phyloP scores from a whole-genome alignment of 371 early-diverging fungal species.

The Mortierella sp. region DNA sequence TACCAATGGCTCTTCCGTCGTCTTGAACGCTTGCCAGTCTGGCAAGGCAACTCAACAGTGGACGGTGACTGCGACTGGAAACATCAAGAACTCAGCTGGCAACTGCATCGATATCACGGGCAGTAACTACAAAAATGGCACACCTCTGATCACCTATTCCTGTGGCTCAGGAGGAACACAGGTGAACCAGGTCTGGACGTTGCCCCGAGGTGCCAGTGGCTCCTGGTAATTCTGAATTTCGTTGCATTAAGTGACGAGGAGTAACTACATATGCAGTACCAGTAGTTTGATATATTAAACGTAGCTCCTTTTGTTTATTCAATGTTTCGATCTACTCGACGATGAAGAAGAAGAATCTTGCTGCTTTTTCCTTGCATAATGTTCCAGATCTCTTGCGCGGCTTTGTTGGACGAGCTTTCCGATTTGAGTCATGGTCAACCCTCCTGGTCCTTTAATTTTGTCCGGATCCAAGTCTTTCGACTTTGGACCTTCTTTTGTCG shows the following conservation, averaged over 20 bases:
- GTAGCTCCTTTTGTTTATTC: too few species aligned
- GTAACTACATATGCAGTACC: too few species aligned
- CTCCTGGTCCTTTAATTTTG: conserved; percentile 52
- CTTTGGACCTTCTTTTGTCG: not conserved
- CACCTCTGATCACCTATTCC: conserved; percentile 19
- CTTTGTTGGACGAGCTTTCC: conserved; percentile 36
- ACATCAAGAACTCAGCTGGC: conserved; percentile 35
- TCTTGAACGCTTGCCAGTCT: conserved; percentile 40
- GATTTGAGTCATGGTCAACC: conserved; percentile 51
- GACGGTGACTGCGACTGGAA: conserved; percentile 39
- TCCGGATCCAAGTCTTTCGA: conserved; percentile 27
- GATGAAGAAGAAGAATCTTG: too few species aligned
- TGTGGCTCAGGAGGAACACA: conserved; percentile 38
- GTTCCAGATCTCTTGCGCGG: conserved; percentile 34
- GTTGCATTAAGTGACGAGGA: too few species aligned
- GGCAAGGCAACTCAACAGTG: conserved; percentile 35
- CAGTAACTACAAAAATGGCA: conserved; percentile 22
- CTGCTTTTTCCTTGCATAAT: conserved; percentile 11
- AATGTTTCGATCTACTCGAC: too few species aligned
- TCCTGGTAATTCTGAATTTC: too few species aligned
- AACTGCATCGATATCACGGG: conserved; percentile 42
- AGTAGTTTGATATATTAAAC: too few species aligned
- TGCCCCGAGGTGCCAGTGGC: conserved; percentile 43
- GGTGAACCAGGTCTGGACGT: conserved; percentile 46
- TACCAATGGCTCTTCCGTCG: conserved; percentile 18